Evolutionary conservation across 2,329 filamentous ascomycete species (phyloP), one percentile per base, ranked within the genome.

Genomic region (Pseudocercospora eumusae): DNA sequence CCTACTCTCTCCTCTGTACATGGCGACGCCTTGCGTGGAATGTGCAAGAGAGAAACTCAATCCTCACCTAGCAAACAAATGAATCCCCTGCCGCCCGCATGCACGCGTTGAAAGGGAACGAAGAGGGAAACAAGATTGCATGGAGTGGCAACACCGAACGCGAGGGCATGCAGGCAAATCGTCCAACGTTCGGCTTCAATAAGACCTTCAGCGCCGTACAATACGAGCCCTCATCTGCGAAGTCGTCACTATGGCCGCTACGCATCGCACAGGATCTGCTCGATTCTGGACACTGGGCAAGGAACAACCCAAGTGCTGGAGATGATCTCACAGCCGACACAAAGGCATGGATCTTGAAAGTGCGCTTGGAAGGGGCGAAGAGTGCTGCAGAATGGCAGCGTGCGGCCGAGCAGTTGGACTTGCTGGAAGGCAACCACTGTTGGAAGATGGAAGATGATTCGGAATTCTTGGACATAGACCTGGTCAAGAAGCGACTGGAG

Each of bases 361-460:
- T 53, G 60, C 63, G 59, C 2, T 57, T 69, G 59, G 42, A 59
- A 36, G 36, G 62, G 18, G 60, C 65, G 13, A 53, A 53, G 20
- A 63, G 33, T 13, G 55, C 59, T 11, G 45, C 55, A 50, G 62
- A 66, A 57, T 69, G 64, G 57, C 59, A 59, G 31, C 9, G 33
- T 28, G 52, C 57, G 1, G 67, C 67, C 7, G 57, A 67, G 10
- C 54, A 59, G 52, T 47, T 69, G 44, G 67, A 69, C 49, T 55
- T 65, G 13, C 57, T 69, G 25, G 62, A 68, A 56, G 67, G 66
- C 45, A 68, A 65, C 36, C 56, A 67, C 42, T 52, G 60, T 13
- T 69, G 65, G 65, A 63, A 64, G 54, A 57, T 66, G n/a, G 63
- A 63, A 2, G 67, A 69, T 33, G 56, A 65, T 18, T 66, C 63